Conservation (phyloP, 1,284 basidiomycete genomes). For the Ganoderma lucidum region DNA sequence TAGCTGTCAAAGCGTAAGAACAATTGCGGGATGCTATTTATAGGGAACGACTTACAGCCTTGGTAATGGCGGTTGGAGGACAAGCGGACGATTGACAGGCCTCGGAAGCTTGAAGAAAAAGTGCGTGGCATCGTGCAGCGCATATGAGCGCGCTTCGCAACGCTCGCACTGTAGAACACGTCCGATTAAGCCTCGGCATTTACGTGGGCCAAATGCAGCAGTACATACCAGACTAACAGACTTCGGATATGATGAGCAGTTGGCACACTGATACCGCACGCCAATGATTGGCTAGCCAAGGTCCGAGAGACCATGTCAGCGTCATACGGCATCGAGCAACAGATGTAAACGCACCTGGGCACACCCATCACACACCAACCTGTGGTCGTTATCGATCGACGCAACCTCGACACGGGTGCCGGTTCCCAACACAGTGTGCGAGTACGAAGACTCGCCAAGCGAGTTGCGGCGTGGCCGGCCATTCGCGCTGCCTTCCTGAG, state of each 20-base stretch:
- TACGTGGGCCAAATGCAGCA: neutral
- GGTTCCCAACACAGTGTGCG: conserved; percentile 68
- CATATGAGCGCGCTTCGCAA: conserved; percentile 82
- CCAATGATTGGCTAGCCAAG: conserved; percentile 66
- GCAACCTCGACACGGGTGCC: conserved; percentile 40
- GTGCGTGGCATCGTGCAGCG: conserved; percentile 83
- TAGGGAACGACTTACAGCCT: conserved; percentile 56
- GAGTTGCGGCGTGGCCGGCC: conserved; percentile 59
- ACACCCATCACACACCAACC: conserved; percentile 50
- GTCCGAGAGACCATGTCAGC: conserved; percentile 13
- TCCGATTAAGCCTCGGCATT: neutral
- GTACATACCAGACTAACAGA: conserved; percentile 69
- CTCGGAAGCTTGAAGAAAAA: conserved; percentile 87
- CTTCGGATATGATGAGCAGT: conserved; percentile 70
- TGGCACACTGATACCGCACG: conserved; percentile 79
- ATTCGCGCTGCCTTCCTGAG: conserved; percentile 41
- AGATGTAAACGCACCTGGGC: conserved; percentile 53
- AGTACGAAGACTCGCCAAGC: conserved; percentile 55
- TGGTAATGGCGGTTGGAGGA: conserved; percentile 76
- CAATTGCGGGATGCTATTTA: neutral
- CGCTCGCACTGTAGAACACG: conserved; percentile 65
- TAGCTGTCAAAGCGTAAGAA: conserved; percentile 55
- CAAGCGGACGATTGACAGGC: conserved; percentile 67
- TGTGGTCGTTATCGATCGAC: conserved; percentile 44
- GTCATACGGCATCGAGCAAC: neutral